Evolutionary conservation across 2,329 filamentous ascomycete species (phyloP).

Genomic region (Ophiocordyceps australis): DNA sequence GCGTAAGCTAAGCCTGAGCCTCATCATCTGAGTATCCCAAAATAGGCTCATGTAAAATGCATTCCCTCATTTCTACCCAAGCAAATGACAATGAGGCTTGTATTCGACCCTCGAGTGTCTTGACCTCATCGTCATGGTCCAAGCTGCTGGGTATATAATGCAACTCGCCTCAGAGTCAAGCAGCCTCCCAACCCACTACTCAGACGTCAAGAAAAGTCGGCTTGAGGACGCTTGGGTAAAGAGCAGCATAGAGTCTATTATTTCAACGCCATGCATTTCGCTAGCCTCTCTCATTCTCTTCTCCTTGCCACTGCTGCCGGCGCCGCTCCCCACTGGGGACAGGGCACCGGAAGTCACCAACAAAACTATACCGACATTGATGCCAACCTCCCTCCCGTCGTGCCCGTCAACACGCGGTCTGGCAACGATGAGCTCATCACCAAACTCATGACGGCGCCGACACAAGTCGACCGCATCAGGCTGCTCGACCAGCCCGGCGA

Average conservation of each 20-base stretch:
- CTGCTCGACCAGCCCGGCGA: conserved; percentile 15
- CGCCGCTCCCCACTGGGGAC: background rate
- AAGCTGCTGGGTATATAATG: background rate
- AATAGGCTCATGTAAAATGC: too few relatives aligned
- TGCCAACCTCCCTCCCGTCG: conserved; percentile 8
- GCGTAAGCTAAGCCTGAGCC: too few relatives aligned
- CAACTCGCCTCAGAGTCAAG: too few relatives aligned
- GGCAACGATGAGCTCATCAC: conserved; percentile 10
- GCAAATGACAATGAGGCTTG: too few relatives aligned
- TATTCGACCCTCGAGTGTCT: too few relatives aligned
- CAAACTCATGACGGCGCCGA: conserved; percentile 11
- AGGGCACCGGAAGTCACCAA: background rate
- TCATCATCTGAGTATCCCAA: too few relatives aligned
- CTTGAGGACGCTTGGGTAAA: too few relatives aligned
- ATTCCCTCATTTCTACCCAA: too few relatives aligned
- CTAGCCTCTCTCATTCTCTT: conserved; percentile 1
- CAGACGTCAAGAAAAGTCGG: background rate
- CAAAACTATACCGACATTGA: too few relatives aligned
- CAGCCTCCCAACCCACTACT: background rate
- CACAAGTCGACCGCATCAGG: conserved; percentile 12
- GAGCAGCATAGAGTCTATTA: background rate
- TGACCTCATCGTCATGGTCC: too few relatives aligned
- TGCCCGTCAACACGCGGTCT: conserved; percentile 10
- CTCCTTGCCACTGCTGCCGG: conserved; percentile 1
- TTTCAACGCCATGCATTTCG: conserved; percentile 1